A percentile compares a stretch with the other conserved stretches of the same genome.
Evolutionary conservation across 345 rosid species (phyloP).

Genomic region (Chamaenerion angustifolium): DNA sequence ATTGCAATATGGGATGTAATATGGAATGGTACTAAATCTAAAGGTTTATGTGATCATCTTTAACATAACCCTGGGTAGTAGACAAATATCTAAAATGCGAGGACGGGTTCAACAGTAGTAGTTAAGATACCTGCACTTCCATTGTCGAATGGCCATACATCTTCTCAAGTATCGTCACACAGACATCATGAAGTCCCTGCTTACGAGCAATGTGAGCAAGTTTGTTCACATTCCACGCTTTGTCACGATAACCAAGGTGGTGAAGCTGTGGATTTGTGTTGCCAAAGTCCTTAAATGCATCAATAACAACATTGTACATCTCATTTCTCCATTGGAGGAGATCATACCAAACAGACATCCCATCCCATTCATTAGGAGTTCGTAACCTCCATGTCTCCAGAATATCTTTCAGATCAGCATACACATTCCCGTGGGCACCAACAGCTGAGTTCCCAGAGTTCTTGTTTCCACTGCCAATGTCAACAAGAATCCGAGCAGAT

Average conservation of each 20-base stretch:
- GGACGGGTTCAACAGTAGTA: no score
- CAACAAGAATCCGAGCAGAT: conserved; percentile 77
- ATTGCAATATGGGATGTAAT: no score
- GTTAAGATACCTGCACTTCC: conserved; percentile 82
- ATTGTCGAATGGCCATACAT: conserved; percentile 96
- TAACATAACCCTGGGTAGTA: no score
- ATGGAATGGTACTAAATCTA: no score
- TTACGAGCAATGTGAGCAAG: conserved; percentile 93
- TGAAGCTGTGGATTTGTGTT: conserved; percentile 69
- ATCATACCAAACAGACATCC: conserved; percentile 94
- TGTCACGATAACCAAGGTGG: conserved; percentile 96
- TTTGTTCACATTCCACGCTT: conserved; percentile 98
- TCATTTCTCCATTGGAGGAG: conserved; percentile 98
- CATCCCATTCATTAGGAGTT: conserved; percentile 98
- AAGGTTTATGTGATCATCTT: no score
- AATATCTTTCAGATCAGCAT: conserved; percentile 92
- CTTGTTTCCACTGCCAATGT: conserved; percentile 86
- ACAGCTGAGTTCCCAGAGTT: conserved; percentile 42
- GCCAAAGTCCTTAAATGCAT: conserved; percentile 80
- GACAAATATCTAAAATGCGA: no score
- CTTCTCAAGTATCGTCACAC: conserved; percentile 83
- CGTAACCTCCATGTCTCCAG: conserved; percentile 97
- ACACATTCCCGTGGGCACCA: conserved; percentile 65
- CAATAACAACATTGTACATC: conserved; percentile 85
- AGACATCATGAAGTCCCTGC: conserved; percentile 94